Conservation (phyloP, 164 flowering plant genomes). For the Litsea cubeba region DNA sequence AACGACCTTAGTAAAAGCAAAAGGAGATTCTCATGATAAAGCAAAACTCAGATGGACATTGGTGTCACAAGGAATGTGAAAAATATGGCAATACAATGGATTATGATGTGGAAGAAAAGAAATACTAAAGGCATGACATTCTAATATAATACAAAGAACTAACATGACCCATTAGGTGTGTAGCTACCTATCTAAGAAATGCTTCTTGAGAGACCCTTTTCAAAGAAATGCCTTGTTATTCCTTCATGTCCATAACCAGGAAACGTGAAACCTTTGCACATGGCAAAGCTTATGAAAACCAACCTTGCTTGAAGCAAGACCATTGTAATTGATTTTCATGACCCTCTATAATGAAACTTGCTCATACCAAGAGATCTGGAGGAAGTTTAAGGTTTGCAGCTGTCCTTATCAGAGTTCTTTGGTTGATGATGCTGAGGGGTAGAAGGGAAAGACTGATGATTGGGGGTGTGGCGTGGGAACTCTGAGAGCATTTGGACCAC, state of each 20-base stretch:
- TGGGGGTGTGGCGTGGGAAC: constrained; percentile 28
- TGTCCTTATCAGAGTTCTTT: constrained; percentile 17
- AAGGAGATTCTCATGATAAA: constrained; percentile 2
- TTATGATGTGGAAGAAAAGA: not conserved
- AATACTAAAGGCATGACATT: not conserved
- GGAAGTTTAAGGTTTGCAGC: constrained; percentile 8
- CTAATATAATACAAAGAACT: not conserved
- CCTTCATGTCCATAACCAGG: no score
- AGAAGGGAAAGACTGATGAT: constrained; percentile 24
- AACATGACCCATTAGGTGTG: not conserved
- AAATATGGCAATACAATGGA: constrained; percentile 1
- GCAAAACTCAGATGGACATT: not conserved
- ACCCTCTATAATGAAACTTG: not conserved
- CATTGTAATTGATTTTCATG: not conserved
- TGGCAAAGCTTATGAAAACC: not conserved
- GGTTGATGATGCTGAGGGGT: constrained; percentile 1
- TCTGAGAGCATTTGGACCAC: constrained; percentile 67
- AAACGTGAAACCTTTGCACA: not conserved
- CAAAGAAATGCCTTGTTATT: no score
- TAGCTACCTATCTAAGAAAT: no score
- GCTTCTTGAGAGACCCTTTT: no score
- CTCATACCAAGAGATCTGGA: constrained; percentile 29
- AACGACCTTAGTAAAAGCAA: not conserved
- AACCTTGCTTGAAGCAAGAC: not conserved
- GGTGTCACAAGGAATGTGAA: constrained; percentile 5